phyloP scores from a whole-genome alignment of 768 basidiomycete species.

The Psilocybe azurescens region DNA sequence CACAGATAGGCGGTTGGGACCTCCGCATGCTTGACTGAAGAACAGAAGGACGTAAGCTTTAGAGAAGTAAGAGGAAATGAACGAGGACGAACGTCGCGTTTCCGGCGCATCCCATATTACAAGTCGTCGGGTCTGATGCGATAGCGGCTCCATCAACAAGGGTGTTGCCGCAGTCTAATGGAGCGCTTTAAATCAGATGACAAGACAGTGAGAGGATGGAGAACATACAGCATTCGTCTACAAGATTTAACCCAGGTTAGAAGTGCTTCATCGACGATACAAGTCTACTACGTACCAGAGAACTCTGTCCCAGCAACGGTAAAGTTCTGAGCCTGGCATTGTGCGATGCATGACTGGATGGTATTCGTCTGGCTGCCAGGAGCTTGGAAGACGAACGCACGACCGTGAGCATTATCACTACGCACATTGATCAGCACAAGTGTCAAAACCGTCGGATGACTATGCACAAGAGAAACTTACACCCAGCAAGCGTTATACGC shows the following conservation, averaged over 20 bases:
- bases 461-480: conserved; percentile 34
- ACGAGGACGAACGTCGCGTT: conserved; percentile 57
- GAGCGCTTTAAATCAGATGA: not conserved
- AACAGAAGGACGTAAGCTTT: conserved; percentile 3
- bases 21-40: conserved; percentile 72
- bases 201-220: not conserved
- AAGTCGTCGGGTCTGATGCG: conserved; percentile 50
- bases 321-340: conserved; percentile 61
- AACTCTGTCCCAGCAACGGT: conserved; percentile 77
- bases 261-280: too few relatives aligned
- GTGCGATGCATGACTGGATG: conserved; percentile 63
- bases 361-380: conserved; percentile 47
- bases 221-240: conserved; percentile 52
- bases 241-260: not conserved
- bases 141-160: conserved; percentile 64
- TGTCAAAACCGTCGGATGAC: not conserved
- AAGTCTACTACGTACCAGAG: conserved; percentile 42
- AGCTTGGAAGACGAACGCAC: conserved; percentile 47
- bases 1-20: conserved; percentile 71
- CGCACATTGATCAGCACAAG: conserved; percentile 1
- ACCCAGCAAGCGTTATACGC: conserved; percentile 71
- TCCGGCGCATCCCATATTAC: conserved; percentile 79
- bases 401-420: conserved; percentile 69
- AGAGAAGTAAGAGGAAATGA: conserved; percentile 8
- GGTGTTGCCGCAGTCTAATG: conserved; percentile 71